Conservation (phyloP, 2,329 filamentous ascomycete genomes). For the Amauroascus verrucosus region DNA sequence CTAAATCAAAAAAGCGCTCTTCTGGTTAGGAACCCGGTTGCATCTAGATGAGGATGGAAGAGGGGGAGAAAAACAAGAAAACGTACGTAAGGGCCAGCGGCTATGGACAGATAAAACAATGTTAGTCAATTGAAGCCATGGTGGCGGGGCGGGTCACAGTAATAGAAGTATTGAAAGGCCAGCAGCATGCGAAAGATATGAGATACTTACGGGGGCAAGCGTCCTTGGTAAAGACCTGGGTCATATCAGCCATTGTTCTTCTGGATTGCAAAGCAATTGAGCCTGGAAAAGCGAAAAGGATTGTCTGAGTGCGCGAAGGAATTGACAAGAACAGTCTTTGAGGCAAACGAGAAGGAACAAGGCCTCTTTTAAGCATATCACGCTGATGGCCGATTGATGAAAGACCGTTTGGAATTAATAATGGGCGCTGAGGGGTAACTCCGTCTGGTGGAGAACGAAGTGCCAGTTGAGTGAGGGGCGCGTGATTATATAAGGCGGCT, state of each 20-base stretch:
- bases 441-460: neutral
- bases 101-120: conserved; percentile 8
- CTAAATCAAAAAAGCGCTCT: conserved; percentile 21
- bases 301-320: neutral
- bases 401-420: neutral
- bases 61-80: neutral
- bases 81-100: conserved; percentile 36
- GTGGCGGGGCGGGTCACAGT: neutral
- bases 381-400: neutral
- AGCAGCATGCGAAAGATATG: neutral
- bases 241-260: conserved; percentile 31
- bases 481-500: neutral
- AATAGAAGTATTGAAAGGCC: neutral
- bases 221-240: conserved; percentile 33
- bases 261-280: conserved; percentile 1
- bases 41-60: neutral
- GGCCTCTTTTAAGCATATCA: conserved; percentile 9
- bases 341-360: neutral
- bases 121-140: neutral
- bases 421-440: neutral
- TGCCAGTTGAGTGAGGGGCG: conserved; percentile 1
- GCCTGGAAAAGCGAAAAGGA: neutral
- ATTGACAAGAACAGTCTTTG: neutral
- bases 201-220: conserved; percentile 37
- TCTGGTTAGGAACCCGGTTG: conserved; percentile 1